Conservation (phyloP, 1,284 basidiomycete species). For the Pseudozyma pruni region DNA sequence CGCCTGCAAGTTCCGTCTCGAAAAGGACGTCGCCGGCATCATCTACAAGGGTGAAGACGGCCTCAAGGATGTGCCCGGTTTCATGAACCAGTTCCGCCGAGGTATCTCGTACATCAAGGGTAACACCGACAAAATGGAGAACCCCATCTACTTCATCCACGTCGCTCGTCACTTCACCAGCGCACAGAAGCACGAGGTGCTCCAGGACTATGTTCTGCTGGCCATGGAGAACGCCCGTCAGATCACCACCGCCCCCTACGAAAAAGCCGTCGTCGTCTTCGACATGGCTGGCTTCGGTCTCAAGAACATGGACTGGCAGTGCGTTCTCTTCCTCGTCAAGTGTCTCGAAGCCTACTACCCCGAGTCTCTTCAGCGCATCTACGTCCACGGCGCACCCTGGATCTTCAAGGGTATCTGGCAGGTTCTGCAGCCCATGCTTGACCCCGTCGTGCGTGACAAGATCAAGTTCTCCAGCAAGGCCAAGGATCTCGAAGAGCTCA, state of each 20-base stretch:
- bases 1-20: slow-evolving; percentile 67
- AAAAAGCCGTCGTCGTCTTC: slow-evolving; percentile 65
- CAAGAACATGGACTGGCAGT: slow-evolving; percentile 68
- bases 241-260: slow-evolving; percentile 64
- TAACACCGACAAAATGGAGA: slow-evolving; percentile 60
- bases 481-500: slow-evolving; percentile 60
- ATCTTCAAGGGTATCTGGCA: slow-evolving; percentile 68
- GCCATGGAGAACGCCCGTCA: slow-evolving; percentile 65
- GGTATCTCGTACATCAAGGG: slow-evolving; percentile 68
- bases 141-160: slow-evolving; percentile 68
- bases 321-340: slow-evolving; percentile 66
- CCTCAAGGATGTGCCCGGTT: slow-evolving; percentile 65
- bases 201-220: slow-evolving; percentile 66
- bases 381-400: slow-evolving; percentile 67
- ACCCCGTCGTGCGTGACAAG: slow-evolving; percentile 67
- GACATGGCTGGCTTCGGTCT: slow-evolving; percentile 67
- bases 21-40: slow-evolving; percentile 65
- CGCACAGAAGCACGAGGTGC: slow-evolving; percentile 66
- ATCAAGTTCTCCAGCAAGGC: slow-evolving; percentile 67
- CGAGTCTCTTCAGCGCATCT: slow-evolving; percentile 67
- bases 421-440: slow-evolving; percentile 65
- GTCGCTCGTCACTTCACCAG: slow-evolving; percentile 66
- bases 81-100: slow-evolving; percentile 67
- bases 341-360: slow-evolving; percentile 68
- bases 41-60: slow-evolving; percentile 66